phyloP scores from a whole-genome alignment of 257 asterid species.

The Plantago elongata region DNA sequence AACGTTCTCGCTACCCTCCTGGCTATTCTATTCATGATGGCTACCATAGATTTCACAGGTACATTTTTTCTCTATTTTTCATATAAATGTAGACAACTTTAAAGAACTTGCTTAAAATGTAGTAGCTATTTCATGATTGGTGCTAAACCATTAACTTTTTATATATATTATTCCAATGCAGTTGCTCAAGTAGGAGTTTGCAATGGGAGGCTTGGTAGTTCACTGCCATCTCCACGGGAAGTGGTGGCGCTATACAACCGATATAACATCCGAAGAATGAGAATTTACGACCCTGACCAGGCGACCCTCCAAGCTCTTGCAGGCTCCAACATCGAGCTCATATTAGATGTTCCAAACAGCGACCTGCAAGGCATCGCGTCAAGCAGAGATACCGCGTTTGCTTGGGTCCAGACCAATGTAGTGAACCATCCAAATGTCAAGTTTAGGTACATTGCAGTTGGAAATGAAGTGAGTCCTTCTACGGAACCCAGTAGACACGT shows the following conservation, averaged over 20 bases:
- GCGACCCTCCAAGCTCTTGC: constrained; percentile 29
- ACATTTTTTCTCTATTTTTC: not conserved
- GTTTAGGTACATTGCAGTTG: constrained; percentile 47
- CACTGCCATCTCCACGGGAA: constrained; percentile 26
- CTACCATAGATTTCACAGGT: not conserved
- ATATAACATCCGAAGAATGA: constrained; percentile 31
- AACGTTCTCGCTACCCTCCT: not conserved
- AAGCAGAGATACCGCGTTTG: constrained; percentile 43
- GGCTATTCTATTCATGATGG: no score
- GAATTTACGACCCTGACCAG: constrained; percentile 38
- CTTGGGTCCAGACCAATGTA: constrained; percentile 53
- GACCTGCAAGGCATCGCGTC: constrained; percentile 36
- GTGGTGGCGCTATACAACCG: constrained; percentile 32
- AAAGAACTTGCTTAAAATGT: no score
- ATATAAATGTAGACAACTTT: no score
- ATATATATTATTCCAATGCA: not conserved
- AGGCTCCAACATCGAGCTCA: constrained; percentile 33
- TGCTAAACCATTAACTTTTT: no score
- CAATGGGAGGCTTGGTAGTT: constrained; percentile 31
- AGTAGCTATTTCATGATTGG: no score
- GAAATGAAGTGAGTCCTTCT: constrained; percentile 46
- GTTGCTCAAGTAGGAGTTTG: constrained; percentile 43
- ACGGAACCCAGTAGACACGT: constrained; percentile 18
- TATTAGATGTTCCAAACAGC: constrained; percentile 37
- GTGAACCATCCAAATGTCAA: constrained; percentile 33